phyloP scores from a whole-genome alignment of 441 rosid species.

The Daphne laureola region DNA sequence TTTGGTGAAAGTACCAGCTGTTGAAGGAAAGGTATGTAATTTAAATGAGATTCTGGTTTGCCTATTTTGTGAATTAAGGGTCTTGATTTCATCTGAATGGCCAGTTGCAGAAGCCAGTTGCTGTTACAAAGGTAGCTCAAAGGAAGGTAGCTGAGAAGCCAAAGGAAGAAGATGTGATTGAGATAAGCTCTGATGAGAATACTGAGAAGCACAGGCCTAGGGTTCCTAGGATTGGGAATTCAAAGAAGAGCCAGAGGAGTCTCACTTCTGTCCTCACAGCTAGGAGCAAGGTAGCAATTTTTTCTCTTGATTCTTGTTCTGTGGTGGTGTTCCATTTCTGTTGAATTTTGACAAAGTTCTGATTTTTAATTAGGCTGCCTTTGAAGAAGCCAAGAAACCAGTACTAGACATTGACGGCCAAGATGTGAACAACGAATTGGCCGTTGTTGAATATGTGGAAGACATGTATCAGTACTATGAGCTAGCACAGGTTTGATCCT shows the following conservation, averaged over 20 bases:
- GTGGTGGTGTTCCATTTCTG: conserved; percentile 20
- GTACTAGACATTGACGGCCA: conserved; percentile 40
- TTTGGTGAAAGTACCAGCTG: conserved; percentile 24
- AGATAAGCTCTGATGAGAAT: conserved; percentile 27
- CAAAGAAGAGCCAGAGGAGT: conserved; percentile 24
- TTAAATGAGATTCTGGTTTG: too few species aligned
- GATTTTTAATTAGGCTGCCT: conserved; percentile 25
- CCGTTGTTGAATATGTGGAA: conserved; percentile 55
- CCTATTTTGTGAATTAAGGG: not conserved
- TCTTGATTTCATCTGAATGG: not conserved
- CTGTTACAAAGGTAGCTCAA: conserved; percentile 4
- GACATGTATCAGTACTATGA: conserved; percentile 54
- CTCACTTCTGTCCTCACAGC: conserved; percentile 39
- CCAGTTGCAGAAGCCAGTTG: conserved; percentile 24
- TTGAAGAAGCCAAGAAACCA: conserved; percentile 24
- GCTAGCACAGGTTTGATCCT: conserved; percentile 27
- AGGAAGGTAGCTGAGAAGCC: conserved; percentile 19
- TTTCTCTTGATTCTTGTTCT: conserved; percentile 12
- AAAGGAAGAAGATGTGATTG: conserved; percentile 17
- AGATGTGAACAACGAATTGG: conserved; percentile 38
- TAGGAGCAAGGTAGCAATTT: conserved; percentile 36
- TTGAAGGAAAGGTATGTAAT: conserved; percentile 23
- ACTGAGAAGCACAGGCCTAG: conserved; percentile 21
- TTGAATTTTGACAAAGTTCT: conserved; percentile 15
- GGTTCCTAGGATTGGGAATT: conserved; percentile 14